Evolutionary conservation across 2,329 filamentous ascomycete genomes (phyloP).

Genomic region (Penicillium sp.): DNA sequence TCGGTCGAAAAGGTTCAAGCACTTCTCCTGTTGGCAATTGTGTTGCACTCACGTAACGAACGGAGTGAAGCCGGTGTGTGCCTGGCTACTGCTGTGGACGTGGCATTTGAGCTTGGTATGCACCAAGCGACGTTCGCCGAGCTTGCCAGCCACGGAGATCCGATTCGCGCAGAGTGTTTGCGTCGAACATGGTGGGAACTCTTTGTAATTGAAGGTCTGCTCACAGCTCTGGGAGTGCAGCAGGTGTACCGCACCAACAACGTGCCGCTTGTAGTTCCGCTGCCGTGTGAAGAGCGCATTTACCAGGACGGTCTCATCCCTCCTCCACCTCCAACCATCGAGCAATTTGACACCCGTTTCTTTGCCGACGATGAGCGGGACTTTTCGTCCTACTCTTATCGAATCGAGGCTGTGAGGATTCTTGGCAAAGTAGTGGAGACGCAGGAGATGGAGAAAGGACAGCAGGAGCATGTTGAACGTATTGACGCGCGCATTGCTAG

Average conservation of each 20-base stretch:
- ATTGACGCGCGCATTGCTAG: constrained; percentile 63
- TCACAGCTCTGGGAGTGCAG: constrained; percentile 66
- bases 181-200: constrained; percentile 89
- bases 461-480: constrained; percentile 60
- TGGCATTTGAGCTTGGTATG: constrained; percentile 76
- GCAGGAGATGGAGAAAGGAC: constrained; percentile 38
- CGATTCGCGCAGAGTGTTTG: constrained; percentile 77
- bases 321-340: constrained; percentile 62
- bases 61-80: constrained; percentile 68
- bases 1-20: constrained; percentile 73
- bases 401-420: constrained; percentile 77
- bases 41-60: constrained; percentile 74
- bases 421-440: constrained; percentile 69
- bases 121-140: constrained; percentile 69
- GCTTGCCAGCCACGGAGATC: constrained; percentile 63
- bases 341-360: constrained; percentile 75
- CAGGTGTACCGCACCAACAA: constrained; percentile 65
- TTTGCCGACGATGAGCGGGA: constrained; percentile 66
- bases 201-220: constrained; percentile 79
- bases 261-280: constrained; percentile 65
- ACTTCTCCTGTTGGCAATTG: constrained; percentile 73
- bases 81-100: constrained; percentile 65
- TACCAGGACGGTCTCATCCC: constrained; percentile 54
- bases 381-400: constrained; percentile 84
- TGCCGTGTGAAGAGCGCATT: constrained; percentile 82